Percentiles rank a stretch among this genome's conserved stretches.
Evolutionary conservation across 805 yeast species (phyloP).

Genomic region (Cyberlindnera galapagoensis): DNA sequence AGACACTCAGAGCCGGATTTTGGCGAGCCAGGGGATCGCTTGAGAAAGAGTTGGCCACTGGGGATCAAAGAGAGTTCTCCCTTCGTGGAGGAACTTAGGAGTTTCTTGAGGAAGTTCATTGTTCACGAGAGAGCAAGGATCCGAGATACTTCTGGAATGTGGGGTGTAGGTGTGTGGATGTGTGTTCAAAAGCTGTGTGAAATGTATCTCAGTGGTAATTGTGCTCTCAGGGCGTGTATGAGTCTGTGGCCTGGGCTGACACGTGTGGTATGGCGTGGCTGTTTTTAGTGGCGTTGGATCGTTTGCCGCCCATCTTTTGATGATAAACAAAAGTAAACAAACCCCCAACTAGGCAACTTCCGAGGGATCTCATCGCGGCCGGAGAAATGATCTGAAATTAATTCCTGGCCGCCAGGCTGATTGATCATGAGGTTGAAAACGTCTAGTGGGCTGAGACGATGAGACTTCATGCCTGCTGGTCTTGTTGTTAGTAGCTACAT

Average conservation of each 20-base stretch:
- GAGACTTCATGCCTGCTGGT: too few species aligned
- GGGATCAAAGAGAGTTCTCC: conserved; percentile 66
- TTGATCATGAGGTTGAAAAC: background rate
- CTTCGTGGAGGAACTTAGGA: conserved; percentile 48
- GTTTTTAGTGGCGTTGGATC: background rate
- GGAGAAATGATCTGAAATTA: too few species aligned
- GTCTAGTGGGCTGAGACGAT: too few species aligned
- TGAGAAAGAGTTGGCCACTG: conserved; percentile 69
- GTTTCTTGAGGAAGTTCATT: conserved; percentile 70
- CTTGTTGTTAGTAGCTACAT: too few species aligned
- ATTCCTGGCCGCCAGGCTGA: conserved; percentile 2
- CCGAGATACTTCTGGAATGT: background rate
- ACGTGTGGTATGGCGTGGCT: too few species aligned
- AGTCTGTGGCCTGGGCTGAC: too few species aligned
- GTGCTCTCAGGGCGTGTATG: too few species aligned
- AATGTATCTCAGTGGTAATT: too few species aligned
- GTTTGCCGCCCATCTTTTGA: too few species aligned
- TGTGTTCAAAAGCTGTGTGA: background rate
- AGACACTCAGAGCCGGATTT: conserved; percentile 82
- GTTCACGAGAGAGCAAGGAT: too few species aligned
- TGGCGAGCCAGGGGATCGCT: conserved; percentile 74
- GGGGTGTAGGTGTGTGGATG: background rate
- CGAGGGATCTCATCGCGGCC: conserved; percentile 7
- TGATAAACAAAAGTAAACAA: conserved; percentile 2
- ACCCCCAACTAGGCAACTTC: conserved; percentile 4